These are phyloP conservation scores for Bipolaris gigantea DNA, from an alignment of 2,329 filamentous ascomycete genomes.

Conservation along the genomic window DNA sequence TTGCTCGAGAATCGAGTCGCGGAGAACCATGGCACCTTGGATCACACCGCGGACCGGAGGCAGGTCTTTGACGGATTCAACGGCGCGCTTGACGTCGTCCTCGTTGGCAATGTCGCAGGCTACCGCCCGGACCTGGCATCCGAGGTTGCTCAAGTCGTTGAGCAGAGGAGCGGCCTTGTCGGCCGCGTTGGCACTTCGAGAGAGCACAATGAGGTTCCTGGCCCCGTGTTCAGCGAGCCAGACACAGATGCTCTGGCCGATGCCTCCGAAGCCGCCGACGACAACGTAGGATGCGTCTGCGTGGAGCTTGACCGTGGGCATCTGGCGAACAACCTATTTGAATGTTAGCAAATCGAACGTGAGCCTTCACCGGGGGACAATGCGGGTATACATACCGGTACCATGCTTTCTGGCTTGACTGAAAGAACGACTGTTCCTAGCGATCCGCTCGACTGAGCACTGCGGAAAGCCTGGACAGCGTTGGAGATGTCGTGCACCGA, in stretches of 20 bases:
- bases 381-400: background rate
- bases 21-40: constrained; percentile 15
- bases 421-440: background rate
- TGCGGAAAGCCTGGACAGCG: background rate
- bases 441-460: background rate
- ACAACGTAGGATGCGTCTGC: constrained; percentile 19
- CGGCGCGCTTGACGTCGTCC: constrained; percentile 13
- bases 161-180: constrained; percentile 10
- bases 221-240: constrained; percentile 27
- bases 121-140: constrained; percentile 12
- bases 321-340: constrained; percentile 41
- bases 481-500: background rate
- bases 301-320: constrained; percentile 36
- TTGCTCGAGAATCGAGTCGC: constrained; percentile 13
- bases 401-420: background rate
- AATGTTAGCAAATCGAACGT: background rate
- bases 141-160: constrained; percentile 6
- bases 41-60: background rate
- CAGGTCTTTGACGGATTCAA: constrained; percentile 9
- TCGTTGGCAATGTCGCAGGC: constrained; percentile 7
- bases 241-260: constrained; percentile 17
- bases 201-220: constrained; percentile 17
- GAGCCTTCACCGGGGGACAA: background rate
- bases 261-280: constrained; percentile 26
- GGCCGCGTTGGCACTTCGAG: constrained; percentile 8